phyloP scores from a whole-genome alignment of 805 yeast species.

The Lachancea lanzarotensis region DNA sequence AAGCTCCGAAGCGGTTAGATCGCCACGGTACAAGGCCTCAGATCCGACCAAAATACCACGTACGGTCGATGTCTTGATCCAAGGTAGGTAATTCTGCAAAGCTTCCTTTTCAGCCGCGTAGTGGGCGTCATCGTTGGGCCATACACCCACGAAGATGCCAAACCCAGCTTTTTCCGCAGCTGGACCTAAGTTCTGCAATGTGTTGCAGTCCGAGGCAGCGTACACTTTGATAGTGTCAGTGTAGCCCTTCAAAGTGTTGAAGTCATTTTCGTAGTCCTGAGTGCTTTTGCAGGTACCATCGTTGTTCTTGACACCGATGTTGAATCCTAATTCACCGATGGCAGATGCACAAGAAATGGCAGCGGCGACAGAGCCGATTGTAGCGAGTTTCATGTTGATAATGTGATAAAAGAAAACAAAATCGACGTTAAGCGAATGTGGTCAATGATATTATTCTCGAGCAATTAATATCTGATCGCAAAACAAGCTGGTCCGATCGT shows the following conservation, averaged over 20 bases:
- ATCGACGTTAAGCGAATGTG: not conserved
- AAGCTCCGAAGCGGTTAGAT: constrained; percentile 66
- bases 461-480: no score
- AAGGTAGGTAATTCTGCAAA: constrained; percentile 63
- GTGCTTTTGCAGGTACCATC: constrained; percentile 71
- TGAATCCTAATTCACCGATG: constrained; percentile 70
- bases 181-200: constrained; percentile 77
- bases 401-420: not conserved
- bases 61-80: constrained; percentile 58
- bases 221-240: constrained; percentile 71
- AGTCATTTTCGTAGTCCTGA: constrained; percentile 62
- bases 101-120: constrained; percentile 70
- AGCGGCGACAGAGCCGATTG: constrained; percentile 40
- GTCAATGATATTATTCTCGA: not conserved
- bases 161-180: constrained; percentile 76
- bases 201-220: constrained; percentile 92
- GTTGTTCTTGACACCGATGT: constrained; percentile 76
- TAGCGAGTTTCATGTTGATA: constrained; percentile 30
- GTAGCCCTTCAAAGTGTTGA: constrained; percentile 51
- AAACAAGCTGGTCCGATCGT: no score
- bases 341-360: constrained; percentile 45
- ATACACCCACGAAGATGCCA: constrained; percentile 74
- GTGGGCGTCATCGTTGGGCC: constrained; percentile 88
- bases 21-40: constrained; percentile 90
- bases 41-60: constrained; percentile 86